Evolutionary conservation across 73 alveolate species (phyloP).

Genomic region (Loxodes magnus): DNA sequence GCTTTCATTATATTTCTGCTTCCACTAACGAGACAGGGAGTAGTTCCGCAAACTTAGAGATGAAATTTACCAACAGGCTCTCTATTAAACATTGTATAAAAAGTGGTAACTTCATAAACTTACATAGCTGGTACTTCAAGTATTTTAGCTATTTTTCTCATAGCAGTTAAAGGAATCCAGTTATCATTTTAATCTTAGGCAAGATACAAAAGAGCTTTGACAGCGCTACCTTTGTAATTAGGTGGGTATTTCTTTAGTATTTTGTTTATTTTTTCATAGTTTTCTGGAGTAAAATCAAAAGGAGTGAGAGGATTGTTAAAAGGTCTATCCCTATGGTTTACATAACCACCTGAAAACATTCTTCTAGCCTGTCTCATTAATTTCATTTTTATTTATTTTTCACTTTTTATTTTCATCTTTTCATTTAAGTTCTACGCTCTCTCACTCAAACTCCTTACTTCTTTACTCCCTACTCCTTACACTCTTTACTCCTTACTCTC

Average conservation of each 20-base stretch:
- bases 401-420: too few species aligned
- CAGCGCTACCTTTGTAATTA: conserved; percentile 62
- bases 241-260: conserved; percentile 51
- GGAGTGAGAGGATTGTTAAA: conserved; percentile 64
- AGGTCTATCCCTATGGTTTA: conserved; percentile 35
- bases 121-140: conserved; percentile 71
- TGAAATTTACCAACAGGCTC: conserved; percentile 77
- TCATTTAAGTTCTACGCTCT: too few species aligned
- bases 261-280: conserved; percentile 52
- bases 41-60: conserved; percentile 76
- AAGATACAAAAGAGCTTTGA: conserved; percentile 51
- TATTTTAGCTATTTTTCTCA: conserved; percentile 76
- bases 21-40: conserved; percentile 86
- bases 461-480: too few species aligned
- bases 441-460: too few species aligned
- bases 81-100: conserved; percentile 81
- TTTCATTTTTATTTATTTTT: too few species aligned
- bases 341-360: too few species aligned
- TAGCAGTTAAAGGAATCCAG: conserved; percentile 70
- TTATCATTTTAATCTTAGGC: conserved; percentile 67
- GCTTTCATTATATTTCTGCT: conserved; percentile 57
- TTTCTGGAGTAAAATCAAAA: conserved; percentile 66
- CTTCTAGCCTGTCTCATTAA: too few species aligned
- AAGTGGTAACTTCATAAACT: conserved; percentile 76
- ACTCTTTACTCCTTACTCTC: too few species aligned